Evolutionary conservation across 768 basidiomycete species (phyloP), one percentile per base, ranked within the genome.

Genomic region (Xanthoconium purpureum): DNA sequence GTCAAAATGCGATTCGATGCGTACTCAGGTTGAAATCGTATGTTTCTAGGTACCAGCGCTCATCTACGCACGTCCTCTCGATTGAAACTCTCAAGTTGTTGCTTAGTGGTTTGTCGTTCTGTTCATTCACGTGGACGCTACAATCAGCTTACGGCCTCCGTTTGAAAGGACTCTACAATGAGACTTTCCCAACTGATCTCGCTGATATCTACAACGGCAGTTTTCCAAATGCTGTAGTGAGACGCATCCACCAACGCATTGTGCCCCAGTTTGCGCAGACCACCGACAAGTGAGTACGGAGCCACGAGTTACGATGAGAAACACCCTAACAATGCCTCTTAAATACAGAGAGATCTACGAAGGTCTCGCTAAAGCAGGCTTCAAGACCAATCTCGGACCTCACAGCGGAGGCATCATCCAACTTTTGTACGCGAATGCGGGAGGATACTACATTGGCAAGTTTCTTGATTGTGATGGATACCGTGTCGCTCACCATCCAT

Each of bases 401-500:
- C 61, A 77, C 30, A 68, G 56, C 10, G 59, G 72, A 5, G 77
- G 78, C 1, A 36, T 75, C 9, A 39, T 72, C 29, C 60, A 65
- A 2, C 64, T 75, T 10, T 52, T 69, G 2, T 56, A 65, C 6
- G 48, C 43, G 18, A 64, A 72, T 6, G 65, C 57, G 3, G 77
- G 78, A 40, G 77, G 79, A 12, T 77, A 73, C 47, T 78, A 78
- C 59, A 56, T 78, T 14, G 75, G 77, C 71, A 47, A 28, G 67
- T 52, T 29, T 15, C 30, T 8, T 1, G 14, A 12, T 29, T 2
- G 8, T 6, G 15, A 14, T 8, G 13, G 15, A 36, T 10, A 3
- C 5, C 4, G 12, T 35, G 8, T 37, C 8, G 24, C 29, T 49
- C 3, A 44, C 14, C 11, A 1, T 8, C n/a, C 4, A 28, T 7